These are phyloP conservation scores for Botryosphaeria agaves DNA, from an alignment of 2,329 filamentous ascomycete species.

Conservation along the genomic window DNA sequence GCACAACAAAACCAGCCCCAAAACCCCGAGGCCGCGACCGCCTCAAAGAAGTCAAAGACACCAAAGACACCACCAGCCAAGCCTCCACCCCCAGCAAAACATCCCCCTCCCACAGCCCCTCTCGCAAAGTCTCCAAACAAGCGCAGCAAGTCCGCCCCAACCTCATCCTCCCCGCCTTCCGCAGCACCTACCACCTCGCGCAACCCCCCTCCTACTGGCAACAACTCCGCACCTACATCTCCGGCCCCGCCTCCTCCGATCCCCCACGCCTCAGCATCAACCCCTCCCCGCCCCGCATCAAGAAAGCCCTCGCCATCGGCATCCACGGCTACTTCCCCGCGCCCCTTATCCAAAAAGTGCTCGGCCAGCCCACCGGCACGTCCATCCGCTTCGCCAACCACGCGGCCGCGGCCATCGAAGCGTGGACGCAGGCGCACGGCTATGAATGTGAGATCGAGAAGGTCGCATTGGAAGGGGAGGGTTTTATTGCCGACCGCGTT, in stretches of 20 bases:
- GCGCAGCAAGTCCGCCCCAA: constrained; percentile 28
- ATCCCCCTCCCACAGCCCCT: neutral
- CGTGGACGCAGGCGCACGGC: constrained; percentile 58
- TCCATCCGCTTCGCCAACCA: constrained; percentile 86
- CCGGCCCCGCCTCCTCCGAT: constrained; percentile 37
- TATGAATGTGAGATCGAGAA: constrained; percentile 77
- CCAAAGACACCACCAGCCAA: neutral
- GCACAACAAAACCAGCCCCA: constrained; percentile 9
- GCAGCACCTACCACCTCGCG: constrained; percentile 41
- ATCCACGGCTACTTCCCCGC: constrained; percentile 91
- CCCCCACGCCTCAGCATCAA: constrained; percentile 51
- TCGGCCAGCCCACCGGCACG: constrained; percentile 89
- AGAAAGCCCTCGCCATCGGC: constrained; percentile 79
- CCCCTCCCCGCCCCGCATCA: constrained; percentile 53
- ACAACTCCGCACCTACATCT: constrained; percentile 20
- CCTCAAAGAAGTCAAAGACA: too few species aligned
- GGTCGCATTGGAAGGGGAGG: constrained; percentile 86
- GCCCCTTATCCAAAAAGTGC: constrained; percentile 68
- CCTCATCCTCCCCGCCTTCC: constrained; percentile 52
- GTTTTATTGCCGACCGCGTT: constrained; percentile 75
- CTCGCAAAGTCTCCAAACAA: constrained; percentile 16
- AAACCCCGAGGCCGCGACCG: constrained; percentile 4
- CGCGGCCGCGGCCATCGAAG: constrained; percentile 64
- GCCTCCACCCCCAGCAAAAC: constrained; percentile 1
- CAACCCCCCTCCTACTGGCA: constrained; percentile 28